Evolutionary conservation across 257 asterid species (phyloP), one percentile per base, ranked within the genome.

Genomic region (Osmanthus fragrans): DNA sequence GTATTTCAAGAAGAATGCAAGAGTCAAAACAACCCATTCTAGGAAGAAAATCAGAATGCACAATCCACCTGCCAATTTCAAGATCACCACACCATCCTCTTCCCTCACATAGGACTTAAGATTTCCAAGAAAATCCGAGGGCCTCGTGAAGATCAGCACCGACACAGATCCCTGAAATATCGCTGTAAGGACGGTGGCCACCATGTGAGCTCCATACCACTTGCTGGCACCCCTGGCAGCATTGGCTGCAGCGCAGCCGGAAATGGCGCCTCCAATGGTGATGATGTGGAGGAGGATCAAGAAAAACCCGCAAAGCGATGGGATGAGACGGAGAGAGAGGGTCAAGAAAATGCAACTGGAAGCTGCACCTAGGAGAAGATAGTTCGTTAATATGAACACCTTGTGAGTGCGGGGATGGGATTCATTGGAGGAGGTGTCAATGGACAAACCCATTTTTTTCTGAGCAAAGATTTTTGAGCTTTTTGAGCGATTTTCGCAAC

Each of bases 81-180:
- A 85, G 0, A 94, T 94, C 83, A 90, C 71, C 1, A 86, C 95
- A 42, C 94, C 97, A 83, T 94, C 95, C 2, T 90, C 97, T 74
- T 90, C 97, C 58, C 96, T 88, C 9, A 94, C 99, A 79, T 94
- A 94, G 3, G 97, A 91, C 11, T 88, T 90, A 80, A 94, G 82
- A 58, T 84, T 92, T 68, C 92, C 88, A 0, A 94, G 88, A 83
- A 94, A 94, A 39, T 94, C 97, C 2, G 85, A 37, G 0, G 97
- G 92, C 12, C 92, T 86, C 5, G 97, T 91, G 85, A 89, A 94
- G 29, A 94, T 92, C 65, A 94, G 94, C 36, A 92, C 92, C 0
- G 97, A 92, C 0, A 89, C 96, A n/a, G 97, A 90, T n/a, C 99
- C 99, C 79, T 94, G 97, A 73, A 94, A 92, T 68, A 94, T 91